Base-by-base conservation (phyloP, 371 early-diverging fungal species). In the Syncephalastrum monosporum region DNA sequence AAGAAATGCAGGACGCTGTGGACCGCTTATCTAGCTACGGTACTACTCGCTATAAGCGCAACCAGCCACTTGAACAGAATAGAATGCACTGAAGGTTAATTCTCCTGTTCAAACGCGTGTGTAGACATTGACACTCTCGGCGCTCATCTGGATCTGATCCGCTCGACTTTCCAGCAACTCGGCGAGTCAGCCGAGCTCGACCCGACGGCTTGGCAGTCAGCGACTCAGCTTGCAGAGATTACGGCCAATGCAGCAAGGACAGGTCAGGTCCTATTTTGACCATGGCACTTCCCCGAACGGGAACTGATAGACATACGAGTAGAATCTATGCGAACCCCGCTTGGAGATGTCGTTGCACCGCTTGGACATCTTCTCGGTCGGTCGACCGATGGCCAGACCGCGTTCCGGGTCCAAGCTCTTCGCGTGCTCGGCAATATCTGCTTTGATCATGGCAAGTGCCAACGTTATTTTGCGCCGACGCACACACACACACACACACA, bases 391-490 rank as follows among this genome's bases (percentile, higher is more conserved):
- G 69, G 61, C 10, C 58, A 69, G 15, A 27, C 50, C 2, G 56
- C 71, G 15, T 81, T 80, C 33, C 67, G 71, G 27, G 67, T 87
- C 24, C 89, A 91, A 57, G 78, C 81, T 4, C 72, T 91, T 41
- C 80, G 92, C 12, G 87, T 87, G 1, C 60, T 89, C 24, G 92
- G 88, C 15, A 92, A 92, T 59, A 67, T 89, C 33, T 92, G 91
- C 56, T 88, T 83, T 68, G 91, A 92, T 67, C 74, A 89, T 62
- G 89, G 92, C 90, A 78, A 58, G 53, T 33, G 38, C 2, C 5
- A 33, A 33, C 10, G 10, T 33, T 33, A 27, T 33, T 10, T 33
- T 2, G 12, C 1, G 38, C 12, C 38, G 2, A 33, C 29, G 29
- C 7, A 7, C 4, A 29, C 29, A 7, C 29, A 21, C 21, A 7